phyloP scores from a whole-genome alignment of 352 stramenopile genomes.

The Globisporangium sylvaticum region DNA sequence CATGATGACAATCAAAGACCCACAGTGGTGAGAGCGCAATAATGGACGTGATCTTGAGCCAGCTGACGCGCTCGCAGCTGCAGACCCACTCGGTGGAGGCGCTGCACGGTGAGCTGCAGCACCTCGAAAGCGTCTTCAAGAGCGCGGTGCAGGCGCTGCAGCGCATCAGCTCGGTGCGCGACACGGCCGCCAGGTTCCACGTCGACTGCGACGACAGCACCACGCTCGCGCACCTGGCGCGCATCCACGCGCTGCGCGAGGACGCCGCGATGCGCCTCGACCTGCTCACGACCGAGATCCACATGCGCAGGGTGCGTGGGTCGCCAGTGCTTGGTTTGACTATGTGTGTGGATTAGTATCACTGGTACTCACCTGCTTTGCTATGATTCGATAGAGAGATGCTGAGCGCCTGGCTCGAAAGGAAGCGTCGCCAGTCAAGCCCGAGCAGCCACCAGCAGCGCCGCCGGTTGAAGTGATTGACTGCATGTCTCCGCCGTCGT shows the following conservation, averaged over 20 bases:
- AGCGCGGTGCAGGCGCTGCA: conserved; percentile 6
- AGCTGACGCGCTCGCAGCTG: conserved; percentile 5
- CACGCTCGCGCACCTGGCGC: conserved; percentile 7
- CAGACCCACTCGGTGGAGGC: conserved; percentile 8
- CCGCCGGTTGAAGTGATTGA: not conserved
- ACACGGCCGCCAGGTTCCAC: conserved; percentile 11
- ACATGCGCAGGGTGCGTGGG: conserved; percentile 1
- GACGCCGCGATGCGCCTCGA: conserved; percentile 5
- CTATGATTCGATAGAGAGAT: conserved; percentile 4
- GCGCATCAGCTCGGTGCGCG: conserved; percentile 13
- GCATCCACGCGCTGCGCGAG: conserved; percentile 12
- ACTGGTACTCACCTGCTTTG: too few species aligned
- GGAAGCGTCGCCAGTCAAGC: not conserved
- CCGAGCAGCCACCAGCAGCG: not conserved
- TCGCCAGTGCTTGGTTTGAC: too few species aligned
- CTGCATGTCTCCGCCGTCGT: conserved; percentile 2
- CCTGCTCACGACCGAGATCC: conserved; percentile 8
- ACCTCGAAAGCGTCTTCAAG: conserved; percentile 6
- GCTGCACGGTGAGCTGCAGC: conserved; percentile 10
- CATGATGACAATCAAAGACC: not conserved
- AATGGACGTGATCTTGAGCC: conserved; percentile 15
- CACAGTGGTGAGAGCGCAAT: not conserved
- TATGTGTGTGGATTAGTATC: too few species aligned
- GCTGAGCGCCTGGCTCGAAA: not conserved
- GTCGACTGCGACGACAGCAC: conserved; percentile 11